A percentile compares a stretch with the other conserved stretches of the same genome.
These are phyloP conservation scores for Polychaeton citri DNA, from an alignment of 2,329 filamentous ascomycete species.

Conservation along the genomic window DNA sequence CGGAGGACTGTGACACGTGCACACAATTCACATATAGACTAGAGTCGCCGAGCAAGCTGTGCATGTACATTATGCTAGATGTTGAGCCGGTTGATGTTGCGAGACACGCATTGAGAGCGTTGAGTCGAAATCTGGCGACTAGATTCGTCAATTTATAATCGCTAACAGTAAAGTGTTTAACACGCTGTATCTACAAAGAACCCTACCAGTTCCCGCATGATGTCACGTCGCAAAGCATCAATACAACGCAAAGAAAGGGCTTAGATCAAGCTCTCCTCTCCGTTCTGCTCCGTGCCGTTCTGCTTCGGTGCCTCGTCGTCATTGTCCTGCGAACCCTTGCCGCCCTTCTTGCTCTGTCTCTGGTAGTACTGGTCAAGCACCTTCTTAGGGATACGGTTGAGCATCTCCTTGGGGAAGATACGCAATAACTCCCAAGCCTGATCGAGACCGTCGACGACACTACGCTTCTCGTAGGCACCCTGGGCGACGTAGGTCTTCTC, in stretches of 20 bases:
- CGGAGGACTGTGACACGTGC: too few relatives aligned
- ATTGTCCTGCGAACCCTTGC: constrained; percentile 33
- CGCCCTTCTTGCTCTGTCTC: constrained; percentile 28
- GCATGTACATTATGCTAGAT: too few relatives aligned
- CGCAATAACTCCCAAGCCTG: constrained; percentile 91
- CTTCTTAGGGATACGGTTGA: constrained; percentile 62
- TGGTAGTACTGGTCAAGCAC: constrained; percentile 39
- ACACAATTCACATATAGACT: too few relatives aligned
- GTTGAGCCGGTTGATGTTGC: too few relatives aligned
- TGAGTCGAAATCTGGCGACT: too few relatives aligned
- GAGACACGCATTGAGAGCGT: too few relatives aligned
- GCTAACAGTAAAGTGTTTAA: background rate
- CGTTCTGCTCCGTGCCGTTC: constrained; percentile 15
- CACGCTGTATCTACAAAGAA: too few relatives aligned
- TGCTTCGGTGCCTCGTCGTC: constrained; percentile 17
- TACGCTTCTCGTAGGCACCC: constrained; percentile 80
- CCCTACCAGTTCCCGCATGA: too few relatives aligned
- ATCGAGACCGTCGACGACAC: constrained; percentile 86
- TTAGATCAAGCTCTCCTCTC: constrained; percentile 8
- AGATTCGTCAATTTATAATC: background rate
- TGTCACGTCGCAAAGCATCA: too few relatives aligned
- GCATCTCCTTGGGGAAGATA: constrained; percentile 94
- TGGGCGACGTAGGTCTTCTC: constrained; percentile 90
- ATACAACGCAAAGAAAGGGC: too few relatives aligned
- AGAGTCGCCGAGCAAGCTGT: too few relatives aligned